Percentiles rank a stretch among this genome's conserved stretches.
Conservation (phyloP, 805 yeast species). For the Candida awuae region DNA sequence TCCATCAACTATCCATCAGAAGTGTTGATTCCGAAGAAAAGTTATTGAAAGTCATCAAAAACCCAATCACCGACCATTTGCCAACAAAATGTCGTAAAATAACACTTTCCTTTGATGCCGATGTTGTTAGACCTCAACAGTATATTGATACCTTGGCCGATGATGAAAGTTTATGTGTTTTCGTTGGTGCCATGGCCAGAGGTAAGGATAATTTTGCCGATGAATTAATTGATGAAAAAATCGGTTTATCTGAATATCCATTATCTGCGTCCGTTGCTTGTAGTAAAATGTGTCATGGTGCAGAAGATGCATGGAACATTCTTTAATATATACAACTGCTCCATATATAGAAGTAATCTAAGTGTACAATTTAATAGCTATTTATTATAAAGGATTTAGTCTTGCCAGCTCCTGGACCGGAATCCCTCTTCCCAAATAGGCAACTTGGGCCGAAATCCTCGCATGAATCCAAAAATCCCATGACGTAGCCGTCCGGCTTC, state of each 20-base stretch:
- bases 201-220: slow-evolving; percentile 97
- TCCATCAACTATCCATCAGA: slow-evolving; percentile 87
- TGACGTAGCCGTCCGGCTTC: no score
- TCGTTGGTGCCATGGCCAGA: slow-evolving; percentile 99
- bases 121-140: slow-evolving; percentile 80
- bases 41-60: slow-evolving; percentile 86
- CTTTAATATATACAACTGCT: slow-evolving; percentile 21
- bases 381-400: no score
- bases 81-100: slow-evolving; percentile 94
- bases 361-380: no score
- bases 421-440: no score
- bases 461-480: no score
- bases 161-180: slow-evolving; percentile 93
- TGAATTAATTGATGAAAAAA: slow-evolving; percentile 91
- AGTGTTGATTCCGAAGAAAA: slow-evolving; percentile 94
- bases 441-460: no score
- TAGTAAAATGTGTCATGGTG: slow-evolving; percentile 96
- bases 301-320: slow-evolving; percentile 97
- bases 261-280: slow-evolving; percentile 97
- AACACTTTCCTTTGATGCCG: slow-evolving; percentile 88
- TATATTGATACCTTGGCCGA: slow-evolving; percentile 71
- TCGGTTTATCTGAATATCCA: slow-evolving; percentile 92
- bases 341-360: not conserved
- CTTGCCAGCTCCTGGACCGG: no score
- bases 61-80: slow-evolving; percentile 93